Conservation (phyloP, 495 filamentous ascomycete genomes). For the Oidiodendron maius region DNA sequence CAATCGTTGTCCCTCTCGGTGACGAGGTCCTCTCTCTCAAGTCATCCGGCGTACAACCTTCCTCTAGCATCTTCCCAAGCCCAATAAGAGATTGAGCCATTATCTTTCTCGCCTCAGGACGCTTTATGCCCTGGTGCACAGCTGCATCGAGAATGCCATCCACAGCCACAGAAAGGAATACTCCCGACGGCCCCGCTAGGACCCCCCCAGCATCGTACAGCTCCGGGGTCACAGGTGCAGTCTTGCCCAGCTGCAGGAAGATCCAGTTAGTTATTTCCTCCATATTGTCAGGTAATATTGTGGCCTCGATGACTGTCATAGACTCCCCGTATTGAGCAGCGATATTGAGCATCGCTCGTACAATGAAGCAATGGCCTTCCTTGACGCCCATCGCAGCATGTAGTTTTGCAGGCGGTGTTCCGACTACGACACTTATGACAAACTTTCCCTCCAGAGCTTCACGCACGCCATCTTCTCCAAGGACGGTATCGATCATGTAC, state of each 20-base stretch:
- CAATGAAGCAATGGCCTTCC: slow-evolving; percentile 38
- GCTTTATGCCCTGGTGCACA: slow-evolving; percentile 73
- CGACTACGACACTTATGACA: slow-evolving; percentile 77
- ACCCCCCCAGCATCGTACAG: slow-evolving; percentile 68
- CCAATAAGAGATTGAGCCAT: slow-evolving; percentile 71
- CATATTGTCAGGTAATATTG: slow-evolving; percentile 42
- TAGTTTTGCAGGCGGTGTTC: slow-evolving; percentile 42
- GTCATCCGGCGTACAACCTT: slow-evolving; percentile 59
- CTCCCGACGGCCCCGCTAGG: slow-evolving; percentile 70
- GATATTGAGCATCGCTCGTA: slow-evolving; percentile 72
- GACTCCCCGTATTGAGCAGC: slow-evolving; percentile 61
- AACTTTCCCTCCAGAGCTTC: slow-evolving; percentile 72
- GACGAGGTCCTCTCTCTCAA: slow-evolving; percentile 72
- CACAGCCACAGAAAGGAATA: slow-evolving; percentile 67
- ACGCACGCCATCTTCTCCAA: slow-evolving; percentile 57
- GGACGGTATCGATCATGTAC: slow-evolving; percentile 58
- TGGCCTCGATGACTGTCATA: slow-evolving; percentile 71
- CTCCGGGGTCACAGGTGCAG: slow-evolving; percentile 10
- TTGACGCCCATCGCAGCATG: slow-evolving; percentile 21
- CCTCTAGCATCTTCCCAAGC: slow-evolving; percentile 42
- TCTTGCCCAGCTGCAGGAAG: slow-evolving; percentile 48
- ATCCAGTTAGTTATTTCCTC: slow-evolving; percentile 63
- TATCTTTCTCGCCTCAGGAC: slow-evolving; percentile 71
- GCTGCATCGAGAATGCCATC: slow-evolving; percentile 74
- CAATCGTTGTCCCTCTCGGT: slow-evolving; percentile 76